These are phyloP conservation scores for Phytophthora foliorum DNA, from an alignment of 352 stramenopile genomes.

Conservation along the genomic window DNA sequence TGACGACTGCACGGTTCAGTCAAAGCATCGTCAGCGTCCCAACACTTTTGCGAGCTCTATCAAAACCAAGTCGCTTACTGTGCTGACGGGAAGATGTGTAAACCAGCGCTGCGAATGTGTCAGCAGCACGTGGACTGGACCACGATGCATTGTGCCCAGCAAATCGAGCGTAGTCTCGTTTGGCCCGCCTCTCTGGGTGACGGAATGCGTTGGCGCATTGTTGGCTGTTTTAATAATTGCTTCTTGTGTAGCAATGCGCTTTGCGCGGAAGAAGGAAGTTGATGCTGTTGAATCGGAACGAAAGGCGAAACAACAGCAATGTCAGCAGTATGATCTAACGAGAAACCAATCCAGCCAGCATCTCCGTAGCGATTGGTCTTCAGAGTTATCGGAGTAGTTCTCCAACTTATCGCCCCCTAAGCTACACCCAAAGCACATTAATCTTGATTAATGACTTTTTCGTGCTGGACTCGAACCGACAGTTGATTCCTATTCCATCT, in stretches of 20 bases:
- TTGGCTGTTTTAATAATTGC: slow-evolving; percentile 25
- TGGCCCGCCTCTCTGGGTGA: slow-evolving; percentile 32
- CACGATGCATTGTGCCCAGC: slow-evolving; percentile 55
- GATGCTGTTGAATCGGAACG: slow-evolving; percentile 25
- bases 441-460: no score
- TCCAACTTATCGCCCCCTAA: no score
- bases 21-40: slow-evolving; percentile 1
- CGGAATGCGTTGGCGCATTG: slow-evolving; percentile 23
- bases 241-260: slow-evolving; percentile 28
- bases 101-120: slow-evolving; percentile 54
- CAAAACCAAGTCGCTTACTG: slow-evolving; percentile 6
- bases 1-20: slow-evolving; percentile 68
- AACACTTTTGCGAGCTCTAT: background rate
- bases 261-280: slow-evolving; percentile 20
- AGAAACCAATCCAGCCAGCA: slow-evolving; percentile 33
- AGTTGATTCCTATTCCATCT: background rate
- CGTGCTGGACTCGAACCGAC: no score
- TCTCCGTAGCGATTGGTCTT: slow-evolving; percentile 34
- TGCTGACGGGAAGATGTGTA: slow-evolving; percentile 50
- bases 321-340: slow-evolving; percentile 33
- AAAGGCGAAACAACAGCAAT: slow-evolving; percentile 43
- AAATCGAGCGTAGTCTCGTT: slow-evolving; percentile 24
- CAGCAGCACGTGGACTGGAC: slow-evolving; percentile 49
- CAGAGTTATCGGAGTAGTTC: slow-evolving; percentile 8
- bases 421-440: no score